Base-by-base conservation (phyloP, 164 flowering plant genomes). In the Magnolia changhungtana region DNA sequence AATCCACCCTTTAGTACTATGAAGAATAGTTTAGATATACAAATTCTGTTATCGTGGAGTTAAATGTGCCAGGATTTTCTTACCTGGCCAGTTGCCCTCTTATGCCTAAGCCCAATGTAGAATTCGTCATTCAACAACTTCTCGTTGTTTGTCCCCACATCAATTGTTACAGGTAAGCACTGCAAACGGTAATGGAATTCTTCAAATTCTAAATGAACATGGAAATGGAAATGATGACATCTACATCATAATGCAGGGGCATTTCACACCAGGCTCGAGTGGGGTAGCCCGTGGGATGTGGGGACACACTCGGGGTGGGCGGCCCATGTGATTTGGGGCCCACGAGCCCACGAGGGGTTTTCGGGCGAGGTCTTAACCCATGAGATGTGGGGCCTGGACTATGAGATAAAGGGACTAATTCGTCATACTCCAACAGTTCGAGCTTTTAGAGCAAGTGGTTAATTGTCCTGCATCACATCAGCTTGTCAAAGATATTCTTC, bases 91-190 rank as follows among this genome's bases (percentile, higher is more conserved):
- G 93, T 92, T 50, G 95, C 93, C 77, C 98, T 86, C 82, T 50
- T 89, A 72, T 91, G 95, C 80, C 74, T 84, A 24, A 94, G 92
- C 8, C 98, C 98, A 82, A 92, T 92, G 83, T 94, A 94, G 88
- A 92, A 94, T 76, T 94, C 98, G 81, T 91, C 88, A 1, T 91
- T 85, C 83, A 94, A 76, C 84, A 94, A 81, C 74, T 83, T 10
- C 85, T 91, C 90, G 77, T 92, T 94, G 88, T 94, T 94, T 74
- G 98, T 94, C 27, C 98, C 98, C 75, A 92, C 97, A 79, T 94
- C 98, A 82, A 94, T 92, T 63, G 97, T 94, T 51, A 94, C 75
- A 64, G 98, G 98, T 85, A 94, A 85, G 82, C 98, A 94, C 98
- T 94, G 82, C 72, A 83, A 74, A 77, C 19, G 11, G 21, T 10